Evolutionary conservation across 495 filamentous ascomycete genomes (phyloP), one percentile per base, ranked within the genome.

Genomic region (Podospora pseudopauciseta): DNA sequence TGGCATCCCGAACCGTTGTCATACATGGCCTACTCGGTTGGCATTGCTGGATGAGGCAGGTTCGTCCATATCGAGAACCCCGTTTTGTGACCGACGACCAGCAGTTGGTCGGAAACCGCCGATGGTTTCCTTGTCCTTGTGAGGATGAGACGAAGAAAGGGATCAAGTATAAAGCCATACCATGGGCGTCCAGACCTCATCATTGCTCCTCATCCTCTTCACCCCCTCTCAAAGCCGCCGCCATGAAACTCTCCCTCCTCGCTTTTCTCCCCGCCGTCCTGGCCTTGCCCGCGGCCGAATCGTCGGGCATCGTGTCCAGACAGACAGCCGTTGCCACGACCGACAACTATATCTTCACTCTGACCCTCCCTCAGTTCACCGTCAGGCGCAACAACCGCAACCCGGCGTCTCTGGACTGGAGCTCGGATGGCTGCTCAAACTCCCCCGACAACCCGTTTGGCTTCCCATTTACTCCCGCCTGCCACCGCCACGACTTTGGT

Each of bases 401-500:
- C 39, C 82, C 83, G 0, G 19, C 76, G 0, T 70, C 62, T 18
- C 68, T 85, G 0, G 73, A 82, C 69, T 83, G 81, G 81, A 16
- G 70, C 13, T 76, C 78, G n/a, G 75, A 84, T 34, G 77, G 77
- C 56, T 85, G 83, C 76, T 76, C 78, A 9, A 32, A 60, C 3
- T 79, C 80, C 4, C 80, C 81, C 0, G 83, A 85, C 63, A 75
- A 77, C 49, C 83, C 83, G 6, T 73, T 77, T 19, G 80, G 80
- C 7, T 85, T 81, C 71, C 70, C 79, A 71, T 85, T 85, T 68
- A 54, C 65, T 5, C 76, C 71, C 0, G 72, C 71, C 20, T 85
- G 83, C 77, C 49, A 81, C 57, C 77, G 83, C 20, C 83, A 85
- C 68, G 83, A 85, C 59, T 85, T 85, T 63, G 83, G 81, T 0